phyloP scores from a whole-genome alignment of 164 flowering plant genomes.

The Amborella trichopoda region DNA sequence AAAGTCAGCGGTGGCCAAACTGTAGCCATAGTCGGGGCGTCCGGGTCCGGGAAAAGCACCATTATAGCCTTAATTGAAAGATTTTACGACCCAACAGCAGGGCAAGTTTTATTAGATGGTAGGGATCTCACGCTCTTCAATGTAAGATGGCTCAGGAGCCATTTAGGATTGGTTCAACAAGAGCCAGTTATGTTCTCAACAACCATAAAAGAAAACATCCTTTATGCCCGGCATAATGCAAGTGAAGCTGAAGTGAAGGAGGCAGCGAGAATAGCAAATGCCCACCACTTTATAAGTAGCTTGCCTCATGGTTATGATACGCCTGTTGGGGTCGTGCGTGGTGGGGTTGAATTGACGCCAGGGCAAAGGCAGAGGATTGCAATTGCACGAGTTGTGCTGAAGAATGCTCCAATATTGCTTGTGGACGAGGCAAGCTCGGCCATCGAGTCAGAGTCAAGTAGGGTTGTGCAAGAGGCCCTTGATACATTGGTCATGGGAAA shows the following conservation, averaged over 20 bases:
- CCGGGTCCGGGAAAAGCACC: conserved; percentile 96
- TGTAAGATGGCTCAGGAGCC: conserved; percentile 89
- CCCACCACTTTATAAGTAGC: conserved; percentile 96
- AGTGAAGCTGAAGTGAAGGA: conserved; percentile 95
- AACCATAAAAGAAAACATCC: conserved; percentile 83
- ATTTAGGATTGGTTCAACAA: conserved; percentile 89
- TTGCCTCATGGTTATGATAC: conserved; percentile 97
- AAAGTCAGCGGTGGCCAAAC: conserved; percentile 96
- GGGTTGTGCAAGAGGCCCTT: conserved; percentile 95
- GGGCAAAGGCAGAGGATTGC: conserved; percentile 98
- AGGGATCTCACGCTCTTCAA: conserved; percentile 71
- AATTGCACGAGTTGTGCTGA: conserved; percentile 88
- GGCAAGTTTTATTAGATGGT: conserved; percentile 79
- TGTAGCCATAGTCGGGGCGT: conserved; percentile 90
- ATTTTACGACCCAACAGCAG: conserved; percentile 88
- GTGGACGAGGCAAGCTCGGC: conserved; percentile 94
- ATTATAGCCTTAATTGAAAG: conserved; percentile 83
- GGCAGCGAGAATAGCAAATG: conserved; percentile 97
- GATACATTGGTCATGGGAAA: conserved; percentile 96
- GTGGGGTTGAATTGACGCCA: conserved; percentile 90
- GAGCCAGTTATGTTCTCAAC: conserved; percentile 94
- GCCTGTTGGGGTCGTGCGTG: conserved; percentile 92
- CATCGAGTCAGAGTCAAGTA: conserved; percentile 95
- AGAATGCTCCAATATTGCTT: conserved; percentile 88
- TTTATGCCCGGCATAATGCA: conserved; percentile 96